phyloP scores from a whole-genome alignment of 1,284 basidiomycete genomes.

The Pascua guehoae region DNA sequence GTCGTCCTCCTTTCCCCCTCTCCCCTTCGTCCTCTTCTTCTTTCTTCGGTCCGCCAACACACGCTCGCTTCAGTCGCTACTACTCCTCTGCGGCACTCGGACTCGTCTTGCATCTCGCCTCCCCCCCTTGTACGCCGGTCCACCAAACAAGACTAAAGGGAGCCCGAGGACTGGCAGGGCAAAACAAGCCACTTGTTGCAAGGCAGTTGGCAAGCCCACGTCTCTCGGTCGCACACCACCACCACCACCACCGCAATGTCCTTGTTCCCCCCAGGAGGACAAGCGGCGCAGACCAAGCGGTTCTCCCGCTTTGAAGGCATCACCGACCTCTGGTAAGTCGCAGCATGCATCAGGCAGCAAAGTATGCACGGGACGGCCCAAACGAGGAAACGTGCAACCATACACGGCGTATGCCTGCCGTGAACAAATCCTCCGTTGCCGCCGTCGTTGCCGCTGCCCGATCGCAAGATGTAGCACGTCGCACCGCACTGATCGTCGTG shows the following conservation, averaged over 20 bases:
- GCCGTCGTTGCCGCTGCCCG: too few species aligned
- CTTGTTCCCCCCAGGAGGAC: conserved; percentile 6
- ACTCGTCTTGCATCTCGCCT: neutral
- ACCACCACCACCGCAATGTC: conserved; percentile 10
- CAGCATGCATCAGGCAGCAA: neutral
- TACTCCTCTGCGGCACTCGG: neutral
- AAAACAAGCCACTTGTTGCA: neutral
- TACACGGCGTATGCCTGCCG: too few species aligned
- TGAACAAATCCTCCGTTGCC: too few species aligned
- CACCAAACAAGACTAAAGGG: conserved; percentile 1
- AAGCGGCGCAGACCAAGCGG: conserved; percentile 9
- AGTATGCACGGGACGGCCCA: neutral
- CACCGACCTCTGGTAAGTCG: conserved; percentile 36
- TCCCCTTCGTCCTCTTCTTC: neutral
- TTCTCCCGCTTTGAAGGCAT: conserved; percentile 33
- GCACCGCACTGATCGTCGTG: too few species aligned
- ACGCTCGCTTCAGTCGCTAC: neutral
- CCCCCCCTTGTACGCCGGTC: neutral
- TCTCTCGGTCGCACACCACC: neutral
- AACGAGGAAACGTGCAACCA: neutral
- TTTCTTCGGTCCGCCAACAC: conserved; percentile 1
- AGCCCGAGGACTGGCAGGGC: neutral
- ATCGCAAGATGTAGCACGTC: neutral
- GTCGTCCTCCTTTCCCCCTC: conserved; percentile 1
- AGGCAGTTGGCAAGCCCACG: neutral